Percentiles rank a stretch among this genome's conserved stretches.
phyloP scores from a whole-genome alignment of 768 basidiomycete species.

The Kwoniella sp. region DNA sequence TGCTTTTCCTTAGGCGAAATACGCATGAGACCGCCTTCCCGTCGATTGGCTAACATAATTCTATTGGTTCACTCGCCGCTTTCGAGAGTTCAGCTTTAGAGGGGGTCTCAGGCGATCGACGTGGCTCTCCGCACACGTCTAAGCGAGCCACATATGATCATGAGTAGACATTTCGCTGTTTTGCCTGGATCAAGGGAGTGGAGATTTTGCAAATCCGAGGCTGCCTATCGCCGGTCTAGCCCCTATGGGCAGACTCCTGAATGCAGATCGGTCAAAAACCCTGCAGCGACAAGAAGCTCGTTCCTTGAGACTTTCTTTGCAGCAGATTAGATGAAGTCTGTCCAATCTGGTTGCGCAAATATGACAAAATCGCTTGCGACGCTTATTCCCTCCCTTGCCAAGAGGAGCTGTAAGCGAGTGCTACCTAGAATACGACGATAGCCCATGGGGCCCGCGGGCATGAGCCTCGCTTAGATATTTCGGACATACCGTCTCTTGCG shows the following conservation, averaged over 20 bases:
- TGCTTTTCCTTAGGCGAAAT: background rate
- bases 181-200: background rate
- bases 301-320: background rate
- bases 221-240: background rate
- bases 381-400: no score
- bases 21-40: background rate
- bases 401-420: background rate
- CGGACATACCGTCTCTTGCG: background rate
- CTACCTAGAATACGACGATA: background rate
- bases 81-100: background rate
- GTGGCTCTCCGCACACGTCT: background rate
- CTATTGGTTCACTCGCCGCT: constrained; percentile 1
- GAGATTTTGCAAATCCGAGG: background rate
- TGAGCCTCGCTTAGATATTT: background rate
- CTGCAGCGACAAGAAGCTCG: background rate
- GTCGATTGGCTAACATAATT: constrained; percentile 1
- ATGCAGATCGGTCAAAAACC: background rate
- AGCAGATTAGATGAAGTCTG: background rate
- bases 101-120: background rate
- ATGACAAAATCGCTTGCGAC: background rate
- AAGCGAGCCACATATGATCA: background rate
- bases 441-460: background rate
- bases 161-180: background rate
- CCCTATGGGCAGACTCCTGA: background rate
- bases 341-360: background rate